Percentiles rank a stretch among this genome's conserved stretches.
phyloP scores from a whole-genome alignment of 768 basidiomycete species.

The Tylopilus sp. region DNA sequence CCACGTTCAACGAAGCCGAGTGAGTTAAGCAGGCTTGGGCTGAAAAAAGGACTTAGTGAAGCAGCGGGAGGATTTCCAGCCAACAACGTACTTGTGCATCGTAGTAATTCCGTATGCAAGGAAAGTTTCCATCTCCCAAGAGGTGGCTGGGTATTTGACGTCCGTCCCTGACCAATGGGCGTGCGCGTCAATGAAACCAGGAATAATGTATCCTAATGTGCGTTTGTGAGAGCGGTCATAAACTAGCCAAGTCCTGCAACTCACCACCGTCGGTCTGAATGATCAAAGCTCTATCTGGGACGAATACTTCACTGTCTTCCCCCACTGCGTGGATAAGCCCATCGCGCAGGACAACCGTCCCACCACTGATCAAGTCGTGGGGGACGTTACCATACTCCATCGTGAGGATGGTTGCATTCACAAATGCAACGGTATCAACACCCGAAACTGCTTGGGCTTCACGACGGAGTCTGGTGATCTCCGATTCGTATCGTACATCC shows the following conservation, averaged over 20 bases:
- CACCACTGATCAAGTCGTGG: constrained; percentile 50
- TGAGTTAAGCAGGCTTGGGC: constrained; percentile 63
- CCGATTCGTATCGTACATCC: constrained; percentile 56
- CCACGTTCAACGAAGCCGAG: constrained; percentile 63
- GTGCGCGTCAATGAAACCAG: constrained; percentile 75
- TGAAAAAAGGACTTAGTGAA: constrained; percentile 22
- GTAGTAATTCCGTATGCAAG: constrained; percentile 76
- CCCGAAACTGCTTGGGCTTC: constrained; percentile 37
- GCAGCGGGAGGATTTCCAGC: neutral
- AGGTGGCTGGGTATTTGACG: constrained; percentile 54
- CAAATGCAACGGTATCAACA: constrained; percentile 50
- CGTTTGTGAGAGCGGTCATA: constrained; percentile 2
- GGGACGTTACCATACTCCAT: constrained; percentile 55
- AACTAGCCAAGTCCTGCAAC: constrained; percentile 7
- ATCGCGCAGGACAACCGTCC: constrained; percentile 48
- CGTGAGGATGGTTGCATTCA: constrained; percentile 67
- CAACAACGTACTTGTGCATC: constrained; percentile 58
- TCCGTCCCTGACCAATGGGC: constrained; percentile 66
- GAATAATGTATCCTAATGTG: constrained; percentile 54
- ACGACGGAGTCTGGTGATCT: constrained; percentile 53
- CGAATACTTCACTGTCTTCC: constrained; percentile 27
- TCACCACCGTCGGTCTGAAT: constrained; percentile 63
- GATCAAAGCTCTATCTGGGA: constrained; percentile 40
- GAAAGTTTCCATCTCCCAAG: constrained; percentile 76
- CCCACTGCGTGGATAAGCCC: constrained; percentile 58